These are phyloP conservation scores for Piromyces sp. DNA, from an alignment of 192 early-diverging fungal species.

Conservation along the genomic window DNA sequence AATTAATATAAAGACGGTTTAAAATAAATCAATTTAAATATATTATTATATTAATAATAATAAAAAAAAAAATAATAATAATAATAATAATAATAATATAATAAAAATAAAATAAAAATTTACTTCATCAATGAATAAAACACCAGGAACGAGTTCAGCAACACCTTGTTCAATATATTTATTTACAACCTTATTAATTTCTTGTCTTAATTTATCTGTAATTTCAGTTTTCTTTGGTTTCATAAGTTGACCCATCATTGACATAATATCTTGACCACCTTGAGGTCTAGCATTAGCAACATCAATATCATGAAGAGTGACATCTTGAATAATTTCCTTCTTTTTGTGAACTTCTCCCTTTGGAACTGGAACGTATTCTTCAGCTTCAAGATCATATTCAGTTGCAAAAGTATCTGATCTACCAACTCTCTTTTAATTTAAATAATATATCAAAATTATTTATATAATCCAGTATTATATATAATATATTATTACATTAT, in stretches of 20 bases:
- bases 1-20: too few species aligned
- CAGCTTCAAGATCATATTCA: slow-evolving; percentile 95
- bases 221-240: slow-evolving; percentile 99
- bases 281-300: slow-evolving; percentile 88
- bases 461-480: too few species aligned
- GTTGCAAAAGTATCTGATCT: slow-evolving; percentile 95
- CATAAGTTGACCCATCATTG: slow-evolving; percentile 94
- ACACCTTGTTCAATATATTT: slow-evolving; percentile 96
- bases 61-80: too few species aligned
- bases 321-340: slow-evolving; percentile 95
- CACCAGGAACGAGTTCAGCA: slow-evolving; percentile 92
- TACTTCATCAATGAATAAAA: slow-evolving; percentile 94
- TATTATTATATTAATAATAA: too few species aligned
- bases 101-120: neutral
- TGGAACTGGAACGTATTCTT: slow-evolving; percentile 91
- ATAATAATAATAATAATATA: too few species aligned
- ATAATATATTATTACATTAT: too few species aligned
- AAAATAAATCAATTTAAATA: too few species aligned
- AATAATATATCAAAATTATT: too few species aligned
- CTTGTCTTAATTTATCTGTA: slow-evolving; percentile 90
- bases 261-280: slow-evolving; percentile 95
- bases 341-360: slow-evolving; percentile 99
- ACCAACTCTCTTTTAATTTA: slow-evolving; percentile 55
- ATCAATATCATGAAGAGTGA: slow-evolving; percentile 94
- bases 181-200: slow-evolving; percentile 98